A percentile compares a stretch with the other conserved stretches of the same genome.
phyloP scores from a whole-genome alignment of 2,329 filamentous ascomycete genomes.

The Ilyonectria sp. region DNA sequence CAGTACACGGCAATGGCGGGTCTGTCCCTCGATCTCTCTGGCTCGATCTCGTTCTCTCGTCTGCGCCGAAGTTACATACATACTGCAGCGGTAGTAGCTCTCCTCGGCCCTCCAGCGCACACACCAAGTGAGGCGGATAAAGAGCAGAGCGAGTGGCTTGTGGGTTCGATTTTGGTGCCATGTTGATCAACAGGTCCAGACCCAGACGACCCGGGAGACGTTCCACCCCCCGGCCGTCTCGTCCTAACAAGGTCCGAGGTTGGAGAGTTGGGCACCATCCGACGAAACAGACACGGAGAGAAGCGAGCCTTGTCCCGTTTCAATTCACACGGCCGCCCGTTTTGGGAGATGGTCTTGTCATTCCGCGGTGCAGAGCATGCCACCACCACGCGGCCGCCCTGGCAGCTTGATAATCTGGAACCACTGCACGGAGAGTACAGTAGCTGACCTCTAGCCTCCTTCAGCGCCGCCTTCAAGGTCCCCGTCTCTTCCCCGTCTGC shows the following conservation, averaged over 20 bases:
- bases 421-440: not conserved
- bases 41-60: slow-evolving; percentile 5
- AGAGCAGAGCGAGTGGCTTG: slow-evolving; percentile 27
- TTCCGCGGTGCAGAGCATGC: slow-evolving; percentile 18
- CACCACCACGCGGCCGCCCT: slow-evolving; percentile 22
- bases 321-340: slow-evolving; percentile 3
- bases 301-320: slow-evolving; percentile 14
- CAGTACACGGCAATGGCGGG: slow-evolving; percentile 40
- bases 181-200: slow-evolving; percentile 25
- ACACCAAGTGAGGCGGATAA: not conserved
- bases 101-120: slow-evolving; percentile 1
- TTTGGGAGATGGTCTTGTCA: slow-evolving; percentile 4
- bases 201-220: slow-evolving; percentile 13
- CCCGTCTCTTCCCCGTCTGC: slow-evolving; percentile 21
- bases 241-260: slow-evolving; percentile 10
- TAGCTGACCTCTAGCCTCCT: slow-evolving; percentile 19
- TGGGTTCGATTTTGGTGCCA: slow-evolving; percentile 1
- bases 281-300: slow-evolving; percentile 18
- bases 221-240: slow-evolving; percentile 9
- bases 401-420: slow-evolving; percentile 5
- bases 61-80: slow-evolving; percentile 7
- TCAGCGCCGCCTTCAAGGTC: slow-evolving; percentile 23
- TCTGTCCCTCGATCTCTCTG: slow-evolving; percentile 27
- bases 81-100: too few relatives aligned
- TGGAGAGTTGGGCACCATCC: slow-evolving; percentile 10